Conservation (phyloP, 495 filamentous ascomycete genomes). For the Aspergillus ostianus region DNA sequence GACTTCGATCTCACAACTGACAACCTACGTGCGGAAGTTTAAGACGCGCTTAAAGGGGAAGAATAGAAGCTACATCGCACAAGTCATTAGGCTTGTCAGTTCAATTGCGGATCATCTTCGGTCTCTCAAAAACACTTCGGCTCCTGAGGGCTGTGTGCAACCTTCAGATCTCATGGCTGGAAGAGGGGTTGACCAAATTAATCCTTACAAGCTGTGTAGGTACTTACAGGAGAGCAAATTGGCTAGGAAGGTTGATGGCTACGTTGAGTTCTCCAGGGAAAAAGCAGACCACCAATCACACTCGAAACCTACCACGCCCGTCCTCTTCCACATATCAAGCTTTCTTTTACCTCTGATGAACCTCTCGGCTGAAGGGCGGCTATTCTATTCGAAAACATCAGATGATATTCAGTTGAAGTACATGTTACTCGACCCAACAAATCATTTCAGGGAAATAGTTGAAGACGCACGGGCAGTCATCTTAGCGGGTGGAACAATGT, state of each 20-base stretch:
- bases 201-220: conserved; percentile 79
- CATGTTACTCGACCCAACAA: conserved; percentile 88
- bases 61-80: conserved; percentile 88
- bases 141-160: conserved; percentile 62
- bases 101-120: conserved; percentile 67
- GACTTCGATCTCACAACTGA: conserved; percentile 68
- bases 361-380: conserved; percentile 78
- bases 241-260: conserved; percentile 91
- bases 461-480: conserved; percentile 85
- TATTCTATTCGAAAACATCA: conserved; percentile 69
- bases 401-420: conserved; percentile 70
- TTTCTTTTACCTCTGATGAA: conserved; percentile 86
- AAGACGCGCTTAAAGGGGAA: conserved; percentile 85
- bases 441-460: conserved; percentile 87
- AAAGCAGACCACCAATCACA: conserved; percentile 25
- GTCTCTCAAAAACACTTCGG: conserved; percentile 44
- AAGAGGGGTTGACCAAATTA: conserved; percentile 93
- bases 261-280: conserved; percentile 61
- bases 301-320: conserved; percentile 56
- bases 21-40: conserved; percentile 82
- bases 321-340: conserved; percentile 77
- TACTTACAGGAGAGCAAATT: conserved; percentile 93
- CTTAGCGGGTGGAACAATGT: conserved; percentile 95
- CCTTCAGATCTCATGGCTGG: conserved; percentile 69
- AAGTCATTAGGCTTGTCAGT: conserved; percentile 76